Percentiles rank a stretch among this genome's conserved stretches.
These are phyloP conservation scores for Chimonanthus praecox DNA, from an alignment of 164 flowering plant species.

Conservation along the genomic window DNA sequence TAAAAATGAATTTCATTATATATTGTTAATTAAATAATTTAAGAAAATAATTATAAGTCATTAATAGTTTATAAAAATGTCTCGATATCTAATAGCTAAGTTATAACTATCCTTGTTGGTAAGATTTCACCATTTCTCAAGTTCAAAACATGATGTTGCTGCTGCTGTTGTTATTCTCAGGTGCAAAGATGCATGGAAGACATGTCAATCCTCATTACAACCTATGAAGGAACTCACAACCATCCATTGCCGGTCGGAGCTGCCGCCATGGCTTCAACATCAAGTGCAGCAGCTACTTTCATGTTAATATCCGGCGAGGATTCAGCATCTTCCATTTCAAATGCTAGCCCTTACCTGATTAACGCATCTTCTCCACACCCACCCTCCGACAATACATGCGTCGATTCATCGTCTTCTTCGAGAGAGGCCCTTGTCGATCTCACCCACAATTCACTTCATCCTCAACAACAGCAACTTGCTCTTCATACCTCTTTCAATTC, in stretches of 20 bases:
- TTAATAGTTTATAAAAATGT: too few species aligned
- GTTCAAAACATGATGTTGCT: neutral
- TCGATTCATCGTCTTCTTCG: slow-evolving; percentile 33
- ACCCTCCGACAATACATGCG: slow-evolving; percentile 12
- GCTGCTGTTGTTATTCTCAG: slow-evolving; percentile 15
- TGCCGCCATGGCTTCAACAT: slow-evolving; percentile 64
- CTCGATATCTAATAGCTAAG: too few species aligned
- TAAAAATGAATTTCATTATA: too few species aligned
- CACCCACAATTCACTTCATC: neutral
- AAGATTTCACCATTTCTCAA: neutral
- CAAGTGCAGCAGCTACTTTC: slow-evolving; percentile 38
- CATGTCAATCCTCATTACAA: slow-evolving; percentile 68
- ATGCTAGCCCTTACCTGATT: slow-evolving; percentile 1
- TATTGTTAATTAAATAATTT: too few species aligned
- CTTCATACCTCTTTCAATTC: slow-evolving; percentile 23
- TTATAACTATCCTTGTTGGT: neutral
- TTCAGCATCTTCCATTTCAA: neutral
- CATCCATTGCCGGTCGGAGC: slow-evolving; percentile 73
- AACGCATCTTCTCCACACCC: slow-evolving; percentile 9
- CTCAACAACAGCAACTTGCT: neutral
- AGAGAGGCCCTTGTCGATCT: slow-evolving; percentile 42
- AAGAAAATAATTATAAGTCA: too few species aligned
- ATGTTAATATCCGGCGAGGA: slow-evolving; percentile 27
- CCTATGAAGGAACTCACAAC: slow-evolving; percentile 73
- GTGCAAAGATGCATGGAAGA: slow-evolving; percentile 76